phyloP scores from a whole-genome alignment of 805 yeast genomes.

The Yarrowia divulgata region DNA sequence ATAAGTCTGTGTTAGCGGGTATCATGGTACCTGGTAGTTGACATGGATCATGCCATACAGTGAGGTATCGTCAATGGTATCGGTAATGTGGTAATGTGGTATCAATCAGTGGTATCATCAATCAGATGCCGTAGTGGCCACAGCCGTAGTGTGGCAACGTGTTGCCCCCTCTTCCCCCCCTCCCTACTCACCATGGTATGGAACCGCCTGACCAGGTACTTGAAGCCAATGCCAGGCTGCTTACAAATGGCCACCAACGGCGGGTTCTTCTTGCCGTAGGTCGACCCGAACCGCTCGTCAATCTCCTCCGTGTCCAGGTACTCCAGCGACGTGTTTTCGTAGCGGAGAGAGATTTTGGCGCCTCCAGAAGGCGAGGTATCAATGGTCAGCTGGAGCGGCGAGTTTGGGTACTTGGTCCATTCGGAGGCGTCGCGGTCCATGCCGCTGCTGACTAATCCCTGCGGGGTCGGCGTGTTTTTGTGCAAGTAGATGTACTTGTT shows the following conservation, averaged over 20 bases:
- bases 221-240: slow-evolving; percentile 29
- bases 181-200: slow-evolving; percentile 25
- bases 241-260: slow-evolving; percentile 22
- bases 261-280: slow-evolving; percentile 13
- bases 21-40: neutral
- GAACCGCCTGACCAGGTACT: slow-evolving; percentile 4
- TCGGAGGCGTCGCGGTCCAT: slow-evolving; percentile 16
- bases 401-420: slow-evolving; percentile 21
- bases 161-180: too few species aligned
- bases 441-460: slow-evolving; percentile 17
- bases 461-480: slow-evolving; percentile 19
- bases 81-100: neutral
- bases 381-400: slow-evolving; percentile 7
- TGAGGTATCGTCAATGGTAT: neutral
- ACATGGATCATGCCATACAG: too few species aligned
- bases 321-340: slow-evolving; percentile 3
- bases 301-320: slow-evolving; percentile 12
- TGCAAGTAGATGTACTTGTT: slow-evolving; percentile 23
- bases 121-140: too few species aligned
- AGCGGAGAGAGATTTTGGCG: neutral
- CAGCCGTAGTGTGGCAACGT: too few species aligned
- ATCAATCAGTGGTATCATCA: too few species aligned
- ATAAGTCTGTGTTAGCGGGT: slow-evolving; percentile 27
- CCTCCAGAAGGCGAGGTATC: slow-evolving; percentile 3
- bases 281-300: neutral